phyloP scores from a whole-genome alignment of 106 monocot species.

The Acanthochlamys bracteata region DNA sequence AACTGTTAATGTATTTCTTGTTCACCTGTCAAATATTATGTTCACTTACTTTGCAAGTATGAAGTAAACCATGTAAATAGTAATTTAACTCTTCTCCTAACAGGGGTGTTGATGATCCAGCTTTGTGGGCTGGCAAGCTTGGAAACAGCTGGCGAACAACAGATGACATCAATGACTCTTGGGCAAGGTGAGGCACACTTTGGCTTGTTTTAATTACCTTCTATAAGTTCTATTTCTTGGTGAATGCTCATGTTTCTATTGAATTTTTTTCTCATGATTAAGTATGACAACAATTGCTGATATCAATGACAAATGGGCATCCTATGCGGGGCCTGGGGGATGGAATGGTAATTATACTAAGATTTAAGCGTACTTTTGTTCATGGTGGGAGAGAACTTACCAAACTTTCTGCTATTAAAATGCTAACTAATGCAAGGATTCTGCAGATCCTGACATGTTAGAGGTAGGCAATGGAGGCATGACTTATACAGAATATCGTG shows the following conservation, averaged over 20 bases:
- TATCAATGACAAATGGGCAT: slow-evolving; percentile 94
- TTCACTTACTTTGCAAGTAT: background rate
- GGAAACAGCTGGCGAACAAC: slow-evolving; percentile 99
- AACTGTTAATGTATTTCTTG: too few relatives aligned
- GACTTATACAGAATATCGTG: slow-evolving; percentile 72
- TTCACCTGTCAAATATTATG: background rate
- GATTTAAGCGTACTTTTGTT: background rate
- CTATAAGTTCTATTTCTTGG: background rate
- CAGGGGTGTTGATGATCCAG: slow-evolving; percentile 95
- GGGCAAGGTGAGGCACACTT: slow-evolving; percentile 53
- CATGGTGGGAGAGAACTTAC: background rate
- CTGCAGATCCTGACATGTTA: slow-evolving; percentile 91
- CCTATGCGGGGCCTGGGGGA: slow-evolving; percentile 98
- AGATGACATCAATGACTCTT: slow-evolving; percentile 86
- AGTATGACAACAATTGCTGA: slow-evolving; percentile 95
- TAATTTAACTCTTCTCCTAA: slow-evolving; percentile 1
- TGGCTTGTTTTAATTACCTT: background rate
- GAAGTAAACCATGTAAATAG: background rate
- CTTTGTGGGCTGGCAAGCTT: slow-evolving; percentile 83
- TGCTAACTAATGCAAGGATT: background rate
- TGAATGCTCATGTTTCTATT: too few relatives aligned
- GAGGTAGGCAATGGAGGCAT: slow-evolving; percentile 98
- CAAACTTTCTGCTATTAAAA: background rate
- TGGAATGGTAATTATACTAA: slow-evolving; percentile 68
- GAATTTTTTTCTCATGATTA: background rate